Evolutionary conservation across 139 green algal genomes (phyloP).

Genomic region (Desmodesmus armatus): DNA sequence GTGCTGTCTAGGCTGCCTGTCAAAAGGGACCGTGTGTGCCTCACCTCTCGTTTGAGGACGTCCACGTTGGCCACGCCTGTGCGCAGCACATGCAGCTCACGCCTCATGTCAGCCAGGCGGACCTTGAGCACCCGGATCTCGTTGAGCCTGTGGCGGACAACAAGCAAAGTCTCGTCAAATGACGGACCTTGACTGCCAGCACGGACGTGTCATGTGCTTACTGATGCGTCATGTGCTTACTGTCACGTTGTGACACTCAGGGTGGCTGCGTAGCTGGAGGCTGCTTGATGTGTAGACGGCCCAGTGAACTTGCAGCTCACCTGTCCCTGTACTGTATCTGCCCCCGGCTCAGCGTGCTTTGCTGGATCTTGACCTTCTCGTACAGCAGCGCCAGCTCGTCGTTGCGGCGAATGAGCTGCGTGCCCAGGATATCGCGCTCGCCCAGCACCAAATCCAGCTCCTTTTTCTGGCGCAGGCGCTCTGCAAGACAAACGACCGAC

Average conservation of each 20-base stretch:
- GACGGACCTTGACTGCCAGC: not conserved
- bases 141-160: conserved; percentile 66
- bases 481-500: no score
- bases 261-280: no score
- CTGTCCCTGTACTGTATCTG: conserved; percentile 92
- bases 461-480: conserved; percentile 86
- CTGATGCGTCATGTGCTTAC: no score
- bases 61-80: conserved; percentile 85
- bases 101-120: conserved; percentile 85
- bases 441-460: conserved; percentile 86
- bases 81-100: conserved; percentile 88
- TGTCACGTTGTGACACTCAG: no score
- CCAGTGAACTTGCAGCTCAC: not conserved
- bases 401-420: conserved; percentile 89
- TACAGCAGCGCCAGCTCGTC: conserved; percentile 95
- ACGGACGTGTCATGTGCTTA: not conserved
- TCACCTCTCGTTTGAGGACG: conserved; percentile 91
- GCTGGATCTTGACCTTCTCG: conserved; percentile 96
- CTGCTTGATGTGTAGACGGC: not conserved
- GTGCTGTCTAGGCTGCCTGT: not conserved
- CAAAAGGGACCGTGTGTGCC: not conserved
- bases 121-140: conserved; percentile 93
- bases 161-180: not conserved
- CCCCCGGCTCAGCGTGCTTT: conserved; percentile 84
- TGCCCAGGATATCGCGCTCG: conserved; percentile 91